phyloP scores from a whole-genome alignment of 345 rosid species.

The Bruguiera parviflora region DNA sequence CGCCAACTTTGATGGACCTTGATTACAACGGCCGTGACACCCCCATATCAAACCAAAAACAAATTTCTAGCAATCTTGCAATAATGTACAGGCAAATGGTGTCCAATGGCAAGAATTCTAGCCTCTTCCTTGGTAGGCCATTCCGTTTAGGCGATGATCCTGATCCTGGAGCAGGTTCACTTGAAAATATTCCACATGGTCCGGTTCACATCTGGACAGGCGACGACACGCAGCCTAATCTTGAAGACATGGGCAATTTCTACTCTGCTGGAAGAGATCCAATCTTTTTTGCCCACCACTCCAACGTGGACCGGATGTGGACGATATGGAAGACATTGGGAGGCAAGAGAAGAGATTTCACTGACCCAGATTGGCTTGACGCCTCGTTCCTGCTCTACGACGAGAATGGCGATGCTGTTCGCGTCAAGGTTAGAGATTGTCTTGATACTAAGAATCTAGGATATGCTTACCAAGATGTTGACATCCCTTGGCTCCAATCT shows the following conservation, averaged over 20 bases:
- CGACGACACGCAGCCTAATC: constrained; percentile 41
- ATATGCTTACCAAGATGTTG: constrained; percentile 46
- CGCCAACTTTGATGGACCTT: constrained; percentile 41
- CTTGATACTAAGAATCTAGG: constrained; percentile 36
- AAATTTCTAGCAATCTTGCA: constrained; percentile 35
- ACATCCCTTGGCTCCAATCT: constrained; percentile 46
- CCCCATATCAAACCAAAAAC: constrained; percentile 15
- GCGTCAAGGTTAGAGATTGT: constrained; percentile 53
- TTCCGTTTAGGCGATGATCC: constrained; percentile 54
- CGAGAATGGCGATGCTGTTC: constrained; percentile 53
- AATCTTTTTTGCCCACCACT: constrained; percentile 52
- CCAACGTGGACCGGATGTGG: constrained; percentile 64
- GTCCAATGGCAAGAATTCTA: constrained; percentile 39
- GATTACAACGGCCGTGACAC: constrained; percentile 35
- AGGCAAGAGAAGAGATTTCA: constrained; percentile 40
- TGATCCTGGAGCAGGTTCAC: constrained; percentile 45
- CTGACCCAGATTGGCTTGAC: constrained; percentile 54
- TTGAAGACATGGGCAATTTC: constrained; percentile 61
- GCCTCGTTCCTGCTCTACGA: constrained; percentile 52
- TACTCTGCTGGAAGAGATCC: constrained; percentile 65
- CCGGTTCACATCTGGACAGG: constrained; percentile 51
- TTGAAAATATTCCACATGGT: constrained; percentile 56
- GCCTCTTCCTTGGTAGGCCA: constrained; percentile 44
- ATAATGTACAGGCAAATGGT: constrained; percentile 68
- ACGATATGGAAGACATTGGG: constrained; percentile 53